Evolutionary conservation across 2,329 filamentous ascomycete genomes (phyloP), one percentile per base, ranked within the genome.

Genomic region (Talaromyces sp.): DNA sequence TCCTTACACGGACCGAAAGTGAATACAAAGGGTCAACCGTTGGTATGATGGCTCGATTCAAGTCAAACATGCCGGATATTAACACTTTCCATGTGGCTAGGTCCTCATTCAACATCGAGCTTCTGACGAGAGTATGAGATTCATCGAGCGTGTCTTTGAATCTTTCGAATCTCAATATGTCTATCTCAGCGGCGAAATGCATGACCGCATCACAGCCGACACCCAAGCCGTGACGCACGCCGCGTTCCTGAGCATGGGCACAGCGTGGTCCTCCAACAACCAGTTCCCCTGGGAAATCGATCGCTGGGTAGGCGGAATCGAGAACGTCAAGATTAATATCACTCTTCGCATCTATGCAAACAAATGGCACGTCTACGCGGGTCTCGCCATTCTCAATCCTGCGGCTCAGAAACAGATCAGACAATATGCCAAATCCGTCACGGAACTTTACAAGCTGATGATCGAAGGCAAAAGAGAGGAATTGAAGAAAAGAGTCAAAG

Each of bases 331-430:
- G 82, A 97, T 98, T 82, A 99, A 99, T 81, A 89, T 98, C 71
- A 98, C 93, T 71, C 83, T 99, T 70, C 93, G 95, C 72, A 98
- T 99, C 80, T 99, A 98, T 82, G 89, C 90, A 67, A 96, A 97
- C 79, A 99, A 98, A 79, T 99, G 96, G 96, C 96, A 99, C 81
- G 95, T 99, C 65, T 99, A 99, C 78, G 95, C 95, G 22, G 95
- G 95, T 0, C 89, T 99, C 8, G 95, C 96, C 11, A 99, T 99
- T 74, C 86, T 99, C 66, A 99, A 99, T 77, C 95, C 95, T 0
- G 90, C 93, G 66, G 95, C 95, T 3, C 91, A 91, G 77, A 86
- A 90, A 77, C 95, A 99, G 80, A 98, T 99, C 73, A 87, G 90
- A 64, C 93, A 98, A 82, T 99, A 98, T 77, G 94, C 95, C 10